phyloP scores from a whole-genome alignment of 2,329 filamentous ascomycete genomes.

The Zarea fungicola region DNA sequence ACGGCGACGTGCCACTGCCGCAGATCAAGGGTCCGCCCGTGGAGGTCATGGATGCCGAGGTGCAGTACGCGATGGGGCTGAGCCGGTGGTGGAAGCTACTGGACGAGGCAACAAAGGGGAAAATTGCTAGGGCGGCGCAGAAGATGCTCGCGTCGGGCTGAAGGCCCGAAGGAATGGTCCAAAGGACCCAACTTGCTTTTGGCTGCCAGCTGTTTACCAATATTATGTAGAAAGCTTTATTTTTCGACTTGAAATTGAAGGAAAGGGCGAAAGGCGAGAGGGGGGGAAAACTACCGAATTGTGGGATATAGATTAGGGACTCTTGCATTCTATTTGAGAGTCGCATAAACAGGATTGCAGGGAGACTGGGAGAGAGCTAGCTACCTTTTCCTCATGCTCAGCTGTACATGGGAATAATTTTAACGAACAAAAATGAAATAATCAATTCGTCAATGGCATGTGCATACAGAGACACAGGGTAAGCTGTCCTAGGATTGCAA shows the following conservation, averaged over 20 bases:
- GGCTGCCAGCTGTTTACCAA: no score
- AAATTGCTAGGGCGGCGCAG: slow-evolving; percentile 39
- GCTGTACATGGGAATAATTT: no score
- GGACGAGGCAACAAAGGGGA: slow-evolving; percentile 40
- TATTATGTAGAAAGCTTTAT: neutral
- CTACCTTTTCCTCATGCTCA: no score
- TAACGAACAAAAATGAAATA: neutral
- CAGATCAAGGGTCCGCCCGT: slow-evolving; percentile 57
- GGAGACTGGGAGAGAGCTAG: no score
- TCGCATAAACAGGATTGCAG: no score
- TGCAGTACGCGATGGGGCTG: slow-evolving; percentile 43
- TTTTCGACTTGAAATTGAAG: no score
- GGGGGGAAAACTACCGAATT: no score
- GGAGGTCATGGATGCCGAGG: slow-evolving; percentile 48
- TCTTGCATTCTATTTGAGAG: no score
- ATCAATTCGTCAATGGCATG: neutral
- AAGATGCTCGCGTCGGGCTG: neutral
- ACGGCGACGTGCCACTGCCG: slow-evolving; percentile 31
- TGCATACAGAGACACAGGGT: neutral
- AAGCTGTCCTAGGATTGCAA: neutral
- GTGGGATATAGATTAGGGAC: no score
- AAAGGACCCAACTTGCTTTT: neutral
- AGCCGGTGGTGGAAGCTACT: slow-evolving; percentile 45
- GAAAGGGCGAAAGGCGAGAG: no score
- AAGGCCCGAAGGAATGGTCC: neutral